phyloP scores from a whole-genome alignment of 148 eudicot genomes.

The Rheum nobile region DNA sequence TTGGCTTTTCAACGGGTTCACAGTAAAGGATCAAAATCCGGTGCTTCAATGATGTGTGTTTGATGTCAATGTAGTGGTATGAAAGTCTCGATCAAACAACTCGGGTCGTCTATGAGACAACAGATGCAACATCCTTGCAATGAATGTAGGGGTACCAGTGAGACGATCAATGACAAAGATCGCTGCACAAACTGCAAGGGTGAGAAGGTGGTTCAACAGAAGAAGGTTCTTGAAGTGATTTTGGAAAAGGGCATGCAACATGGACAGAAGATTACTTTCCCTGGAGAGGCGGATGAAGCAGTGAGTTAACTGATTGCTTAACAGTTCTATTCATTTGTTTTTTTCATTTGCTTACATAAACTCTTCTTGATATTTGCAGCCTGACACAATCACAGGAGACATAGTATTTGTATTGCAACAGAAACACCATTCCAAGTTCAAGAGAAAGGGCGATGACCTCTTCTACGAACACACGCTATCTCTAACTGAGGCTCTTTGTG shows the following conservation, averaged over 20 bases:
- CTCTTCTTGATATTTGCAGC: conserved; percentile 1
- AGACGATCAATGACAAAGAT: conserved; percentile 47
- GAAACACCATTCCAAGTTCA: conserved; percentile 63
- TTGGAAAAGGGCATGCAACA: too few relatives aligned
- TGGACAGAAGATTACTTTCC: too few relatives aligned
- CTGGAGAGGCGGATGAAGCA: conserved; percentile 72
- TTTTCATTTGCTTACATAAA: background rate
- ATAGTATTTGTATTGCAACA: conserved; percentile 39
- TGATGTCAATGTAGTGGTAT: too few relatives aligned
- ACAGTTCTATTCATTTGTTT: too few relatives aligned
- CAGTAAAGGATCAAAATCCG: too few relatives aligned
- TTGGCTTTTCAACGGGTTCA: conserved; percentile 2
- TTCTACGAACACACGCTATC: conserved; percentile 53
- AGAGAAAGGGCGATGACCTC: too few relatives aligned
- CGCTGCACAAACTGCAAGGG: conserved; percentile 66
- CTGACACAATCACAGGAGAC: conserved; percentile 8
- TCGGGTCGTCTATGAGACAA: conserved; percentile 67
- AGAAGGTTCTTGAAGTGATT: too few relatives aligned
- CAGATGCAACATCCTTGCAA: conserved; percentile 74
- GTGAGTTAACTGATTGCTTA: conserved; percentile 18
- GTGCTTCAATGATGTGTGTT: too few relatives aligned
- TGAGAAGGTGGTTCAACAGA: conserved; percentile 54
- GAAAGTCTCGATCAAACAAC: conserved; percentile 52
- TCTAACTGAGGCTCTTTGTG: conserved; percentile 28
- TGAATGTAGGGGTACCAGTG: conserved; percentile 69